phyloP scores from a whole-genome alignment of 371 early-diverging fungal genomes.

The Parasitella parasitica region DNA sequence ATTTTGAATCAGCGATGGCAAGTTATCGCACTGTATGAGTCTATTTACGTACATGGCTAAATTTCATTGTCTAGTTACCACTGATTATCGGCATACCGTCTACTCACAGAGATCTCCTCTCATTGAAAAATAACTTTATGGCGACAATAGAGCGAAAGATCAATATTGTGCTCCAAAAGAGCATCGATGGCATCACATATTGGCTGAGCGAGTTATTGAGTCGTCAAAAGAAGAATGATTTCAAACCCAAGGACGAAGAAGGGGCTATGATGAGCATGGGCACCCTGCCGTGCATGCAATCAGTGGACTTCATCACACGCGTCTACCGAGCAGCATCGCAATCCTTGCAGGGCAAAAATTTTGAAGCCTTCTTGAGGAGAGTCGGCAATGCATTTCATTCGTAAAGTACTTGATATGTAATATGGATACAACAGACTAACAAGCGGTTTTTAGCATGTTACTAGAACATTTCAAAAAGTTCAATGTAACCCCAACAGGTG shows the following conservation, averaged over 20 bases:
- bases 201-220: constrained; percentile 66
- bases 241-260: constrained; percentile 85
- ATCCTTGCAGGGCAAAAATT: constrained; percentile 78
- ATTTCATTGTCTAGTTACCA: constrained; percentile 57
- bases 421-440: neutral
- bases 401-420: neutral
- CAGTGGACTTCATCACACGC: constrained; percentile 66
- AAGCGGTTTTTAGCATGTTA: constrained; percentile 60
- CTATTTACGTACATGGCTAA: neutral
- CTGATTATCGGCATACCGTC: constrained; percentile 75
- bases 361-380: constrained; percentile 73
- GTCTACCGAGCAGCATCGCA: constrained; percentile 59
- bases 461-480: constrained; percentile 93
- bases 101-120: constrained; percentile 81
- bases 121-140: constrained; percentile 86
- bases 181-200: constrained; percentile 56
- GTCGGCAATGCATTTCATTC: constrained; percentile 77
- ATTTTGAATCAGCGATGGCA: constrained; percentile 88
- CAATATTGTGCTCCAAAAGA: constrained; percentile 77
- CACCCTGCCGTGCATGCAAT: constrained; percentile 75
- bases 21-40: too few species aligned
- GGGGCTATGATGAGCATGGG: constrained; percentile 70
- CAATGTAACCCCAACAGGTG: constrained; percentile 79
- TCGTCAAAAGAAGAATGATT: constrained; percentile 72
- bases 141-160: constrained; percentile 73